Evolutionary conservation across 208 protist species (phyloP), one percentile per base, ranked within the genome.

Genomic region (Vickermania ingenoplastis): DNA sequence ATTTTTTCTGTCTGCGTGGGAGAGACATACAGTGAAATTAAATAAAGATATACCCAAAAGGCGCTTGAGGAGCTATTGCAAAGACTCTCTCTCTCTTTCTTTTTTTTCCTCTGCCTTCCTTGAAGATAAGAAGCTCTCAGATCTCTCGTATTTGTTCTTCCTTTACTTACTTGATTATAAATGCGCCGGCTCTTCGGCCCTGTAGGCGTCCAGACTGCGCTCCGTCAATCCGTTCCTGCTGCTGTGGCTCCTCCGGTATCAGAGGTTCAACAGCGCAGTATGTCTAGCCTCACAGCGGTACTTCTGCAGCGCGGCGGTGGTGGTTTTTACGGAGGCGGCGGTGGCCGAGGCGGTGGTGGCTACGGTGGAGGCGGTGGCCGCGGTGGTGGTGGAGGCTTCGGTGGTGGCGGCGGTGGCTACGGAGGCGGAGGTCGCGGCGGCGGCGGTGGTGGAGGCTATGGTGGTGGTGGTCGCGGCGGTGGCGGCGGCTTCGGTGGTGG

Each of bases 351-450:
- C 24, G 22, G 28, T 11, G 11, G 45, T 29, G 41, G 56, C 25
- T 11, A 7, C 25, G 29, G 36, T 17, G 36, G 36, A 7, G 36
- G 36, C 36, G 7, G 53, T 27, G 49, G 62, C 53, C 62, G 60
- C 7, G 51, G 58, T 30, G 58, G 53, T 11, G 31, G 56, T 30
- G 17, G 52, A 25, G 31, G 60, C 17, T 26, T 23, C 24, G 11
- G 66, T 13, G 60, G 61, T 41, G 60, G 58, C 23, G 31, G 53
- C 7, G 22, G 56, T 21, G 11, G 60, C 21, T 41, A 51, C 28
- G 60, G 59, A 26, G 17, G 61, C 57, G 14, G 57, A 23, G 25
- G 28, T 11, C 45, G 31, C 25, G 27, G 36, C 22, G 17, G 28
- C 27, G 41, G 58, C 48, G 58, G 48, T 58, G 41, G 58, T 31